phyloP scores from a whole-genome alignment of 2,329 filamentous ascomycete genomes.

The Penicillium italicum region DNA sequence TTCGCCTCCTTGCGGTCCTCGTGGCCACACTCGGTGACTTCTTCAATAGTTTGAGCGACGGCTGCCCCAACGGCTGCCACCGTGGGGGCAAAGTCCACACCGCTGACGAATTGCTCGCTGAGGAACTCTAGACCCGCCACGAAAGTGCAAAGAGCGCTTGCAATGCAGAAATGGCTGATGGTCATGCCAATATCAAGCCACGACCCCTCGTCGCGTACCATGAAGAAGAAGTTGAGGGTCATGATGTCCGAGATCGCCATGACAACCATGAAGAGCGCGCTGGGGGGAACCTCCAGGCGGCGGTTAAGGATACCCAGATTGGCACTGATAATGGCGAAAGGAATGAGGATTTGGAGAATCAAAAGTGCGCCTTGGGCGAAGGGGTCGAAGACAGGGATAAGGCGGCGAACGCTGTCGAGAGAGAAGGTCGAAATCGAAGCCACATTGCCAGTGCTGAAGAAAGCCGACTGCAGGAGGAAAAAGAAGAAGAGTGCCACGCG shows the following conservation, averaged over 20 bases:
- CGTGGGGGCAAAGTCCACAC: constrained; percentile 58
- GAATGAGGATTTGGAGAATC: constrained; percentile 84
- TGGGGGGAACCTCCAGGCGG: constrained; percentile 76
- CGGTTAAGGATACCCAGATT: constrained; percentile 92
- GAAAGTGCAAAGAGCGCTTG: constrained; percentile 83
- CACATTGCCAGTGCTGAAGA: constrained; percentile 95
- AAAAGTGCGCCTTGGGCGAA: constrained; percentile 86
- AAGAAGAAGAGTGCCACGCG: constrained; percentile 93
- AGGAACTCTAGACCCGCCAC: constrained; percentile 82
- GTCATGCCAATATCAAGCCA: constrained; percentile 98
- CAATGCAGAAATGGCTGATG: constrained; percentile 93
- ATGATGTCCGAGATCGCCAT: constrained; percentile 89
- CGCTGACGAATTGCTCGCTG: constrained; percentile 76
- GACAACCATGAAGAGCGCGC: constrained; percentile 88
- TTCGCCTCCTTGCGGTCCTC: constrained; percentile 10
- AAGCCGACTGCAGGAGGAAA: constrained; percentile 87
- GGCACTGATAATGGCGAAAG: constrained; percentile 86
- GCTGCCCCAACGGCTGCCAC: constrained; percentile 14
- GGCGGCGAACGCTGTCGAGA: constrained; percentile 79
- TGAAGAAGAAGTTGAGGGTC: constrained; percentile 96
- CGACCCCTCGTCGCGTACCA: constrained; percentile 91
- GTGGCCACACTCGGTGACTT: constrained; percentile 19
- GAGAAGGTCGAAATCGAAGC: constrained; percentile 92
- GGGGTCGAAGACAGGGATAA: constrained; percentile 89
- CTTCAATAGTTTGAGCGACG: constrained; percentile 21